Evolutionary conservation across 805 yeast species (phyloP).

Genomic region (Pichia rugopelliculosa): DNA sequence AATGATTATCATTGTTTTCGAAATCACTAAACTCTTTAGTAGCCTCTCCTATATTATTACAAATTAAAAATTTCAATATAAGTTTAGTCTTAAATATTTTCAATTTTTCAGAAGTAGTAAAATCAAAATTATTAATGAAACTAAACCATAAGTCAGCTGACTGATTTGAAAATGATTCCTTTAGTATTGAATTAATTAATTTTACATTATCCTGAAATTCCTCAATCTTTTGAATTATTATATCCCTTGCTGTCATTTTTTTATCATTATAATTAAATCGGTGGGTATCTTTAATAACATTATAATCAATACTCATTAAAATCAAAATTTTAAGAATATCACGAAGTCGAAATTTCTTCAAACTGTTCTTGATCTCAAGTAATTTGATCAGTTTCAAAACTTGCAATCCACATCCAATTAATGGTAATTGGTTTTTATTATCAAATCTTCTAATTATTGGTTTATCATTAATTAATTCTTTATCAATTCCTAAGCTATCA

Average conservation of each 20-base stretch:
- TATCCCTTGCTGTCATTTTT: conserved; percentile 2
- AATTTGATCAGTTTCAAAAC: conserved; percentile 3
- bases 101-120: background rate
- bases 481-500: conserved; percentile 3
- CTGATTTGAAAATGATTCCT: background rate
- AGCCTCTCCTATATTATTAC: conserved; percentile 11
- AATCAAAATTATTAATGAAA: conserved; percentile 8
- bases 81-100: conserved; percentile 12
- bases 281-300: conserved; percentile 1
- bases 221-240: background rate
- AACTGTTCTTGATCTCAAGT: background rate
- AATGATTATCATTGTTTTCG: background rate
- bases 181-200: background rate
- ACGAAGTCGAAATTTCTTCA: background rate
- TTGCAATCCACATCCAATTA: conserved; percentile 9
- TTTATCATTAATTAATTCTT: background rate
- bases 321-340: background rate
- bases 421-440: conserved; percentile 4
- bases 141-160: conserved; percentile 8
- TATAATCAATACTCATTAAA: conserved; percentile 7
- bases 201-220: background rate
- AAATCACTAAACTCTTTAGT: background rate
- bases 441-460: conserved; percentile 3
- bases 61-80: conserved; percentile 11
- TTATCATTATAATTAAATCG: background rate